Base-by-base conservation (phyloP, 768 basidiomycete genomes). In the Agrocybe praecox region DNA sequence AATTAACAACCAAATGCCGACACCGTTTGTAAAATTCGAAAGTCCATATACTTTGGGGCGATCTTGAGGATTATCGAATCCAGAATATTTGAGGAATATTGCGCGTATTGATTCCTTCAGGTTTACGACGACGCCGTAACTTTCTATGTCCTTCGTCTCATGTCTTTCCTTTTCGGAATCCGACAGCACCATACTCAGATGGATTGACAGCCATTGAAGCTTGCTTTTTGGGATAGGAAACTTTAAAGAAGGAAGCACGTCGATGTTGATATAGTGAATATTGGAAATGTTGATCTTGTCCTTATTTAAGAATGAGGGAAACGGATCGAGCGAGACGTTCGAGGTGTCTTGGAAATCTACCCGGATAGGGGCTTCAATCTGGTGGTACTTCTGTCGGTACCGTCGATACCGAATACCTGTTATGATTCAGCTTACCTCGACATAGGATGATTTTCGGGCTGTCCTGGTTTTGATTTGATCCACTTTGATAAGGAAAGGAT, bases 391-490 rank as follows among this genome's bases (percentile, higher is more conserved):
- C 57, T 67, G 64, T n/a, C n/a, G n/a, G n/a, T n/a, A n/a, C n/a
- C 59, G 53, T 57, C 58, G 32, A 64, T 48, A 55, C 61, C 2
- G 57, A 57, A 0, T 59, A 23, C n/a, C 63, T 65, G 8, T 64
- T 58, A 12, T 65, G 53, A 32, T 14, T 8, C 6, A 12, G 70
- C 69, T 69, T 65, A 76, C 73, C 65, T 79, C 76, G 6, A 86
- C 67, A 55, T 81, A 87, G 22, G 65, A 73, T 1, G 83, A 86
- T 59, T 81, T 84, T 36, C 85, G 74, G 9, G 85, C 85, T 32
- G 86, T 61, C 5, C 82, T 75, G 10, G 78, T 62, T 60, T 72
- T 81, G 1, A 65, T 50, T 15, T 70, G 69, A 18, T 61, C 56
- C 5, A 72, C 70, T 29, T 76, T 62, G 10, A 85, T 67, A 9